Evolutionary conservation across 225 moss, liverwort and hornwort species (phyloP).

Genomic region (Pleurozium schreberi): DNA sequence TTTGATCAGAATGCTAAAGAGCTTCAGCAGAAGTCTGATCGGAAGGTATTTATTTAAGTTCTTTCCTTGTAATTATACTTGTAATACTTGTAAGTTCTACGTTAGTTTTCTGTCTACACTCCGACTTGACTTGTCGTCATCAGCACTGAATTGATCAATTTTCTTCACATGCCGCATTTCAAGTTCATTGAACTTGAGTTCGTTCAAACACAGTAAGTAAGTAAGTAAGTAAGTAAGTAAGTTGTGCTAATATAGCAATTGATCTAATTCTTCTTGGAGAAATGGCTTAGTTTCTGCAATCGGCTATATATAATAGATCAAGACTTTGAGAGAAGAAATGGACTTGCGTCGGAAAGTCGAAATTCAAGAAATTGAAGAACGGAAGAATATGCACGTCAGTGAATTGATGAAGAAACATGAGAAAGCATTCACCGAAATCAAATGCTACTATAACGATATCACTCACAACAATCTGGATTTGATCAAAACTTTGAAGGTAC

Average conservation of each 20-base stretch:
- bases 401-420: constrained; percentile 86
- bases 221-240: too few species aligned
- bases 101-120: too few species aligned
- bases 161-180: background rate
- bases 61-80: too few species aligned
- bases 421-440: constrained; percentile 90
- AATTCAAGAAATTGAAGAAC: constrained; percentile 80
- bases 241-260: background rate
- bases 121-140: too few species aligned
- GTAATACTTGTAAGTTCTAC: too few species aligned
- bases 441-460: constrained; percentile 93
- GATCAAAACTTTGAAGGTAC: constrained; percentile 82
- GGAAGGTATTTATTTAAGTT: constrained; percentile 45
- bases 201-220: background rate
- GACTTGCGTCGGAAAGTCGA: constrained; percentile 74
- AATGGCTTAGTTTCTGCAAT: background rate
- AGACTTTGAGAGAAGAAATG: constrained; percentile 55
- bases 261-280: background rate
- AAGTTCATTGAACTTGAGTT: background rate
- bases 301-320: constrained; percentile 70
- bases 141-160: background rate
- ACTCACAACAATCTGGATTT: constrained; percentile 90
- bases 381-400: constrained; percentile 70
- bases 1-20: constrained; percentile 77
- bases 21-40: constrained; percentile 62